Conservation (phyloP, 495 filamentous ascomycete species). For the Achaetomiella virescens region DNA sequence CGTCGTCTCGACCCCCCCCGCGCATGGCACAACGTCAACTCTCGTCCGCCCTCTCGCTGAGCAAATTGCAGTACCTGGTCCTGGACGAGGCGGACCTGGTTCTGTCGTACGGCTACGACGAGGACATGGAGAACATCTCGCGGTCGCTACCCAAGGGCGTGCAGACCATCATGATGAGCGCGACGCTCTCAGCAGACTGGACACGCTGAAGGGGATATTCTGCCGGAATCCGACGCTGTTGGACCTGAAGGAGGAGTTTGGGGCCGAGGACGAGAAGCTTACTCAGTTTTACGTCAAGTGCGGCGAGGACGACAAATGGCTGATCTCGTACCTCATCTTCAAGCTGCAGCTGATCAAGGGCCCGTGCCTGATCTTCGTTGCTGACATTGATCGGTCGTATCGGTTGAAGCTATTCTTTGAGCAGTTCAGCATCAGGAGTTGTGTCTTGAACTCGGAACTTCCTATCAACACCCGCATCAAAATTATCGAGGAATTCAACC, state of each 20-base stretch:
- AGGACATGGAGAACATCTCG: slow-evolving; percentile 73
- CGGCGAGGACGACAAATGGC: slow-evolving; percentile 94
- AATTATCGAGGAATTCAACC: slow-evolving; percentile 96
- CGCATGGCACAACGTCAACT: slow-evolving; percentile 63
- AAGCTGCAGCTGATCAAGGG: slow-evolving; percentile 92
- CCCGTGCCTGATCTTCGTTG: slow-evolving; percentile 90
- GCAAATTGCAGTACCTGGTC: slow-evolving; percentile 69
- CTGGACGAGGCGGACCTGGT: slow-evolving; percentile 95
- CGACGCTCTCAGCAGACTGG: slow-evolving; percentile 83
- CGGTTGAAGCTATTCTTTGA: slow-evolving; percentile 92
- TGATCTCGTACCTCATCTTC: slow-evolving; percentile 89
- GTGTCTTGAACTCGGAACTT: slow-evolving; percentile 90
- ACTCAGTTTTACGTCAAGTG: slow-evolving; percentile 78
- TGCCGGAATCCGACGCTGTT: slow-evolving; percentile 71
- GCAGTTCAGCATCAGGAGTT: slow-evolving; percentile 90
- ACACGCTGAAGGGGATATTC: slow-evolving; percentile 78
- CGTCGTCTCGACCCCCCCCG: slow-evolving; percentile 81
- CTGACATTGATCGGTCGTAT: slow-evolving; percentile 89
- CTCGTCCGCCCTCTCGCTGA: slow-evolving; percentile 59
- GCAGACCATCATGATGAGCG: slow-evolving; percentile 89
- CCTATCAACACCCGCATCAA: slow-evolving; percentile 90
- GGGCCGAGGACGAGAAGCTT: slow-evolving; percentile 64
- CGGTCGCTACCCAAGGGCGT: slow-evolving; percentile 73
- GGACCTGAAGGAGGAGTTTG: slow-evolving; percentile 62
- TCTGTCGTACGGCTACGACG: slow-evolving; percentile 89